A percentile compares a stretch with the other conserved stretches of the same genome.
Evolutionary conservation across 208 protist species (phyloP).

Genomic region (Crithidia fasciculata): DNA sequence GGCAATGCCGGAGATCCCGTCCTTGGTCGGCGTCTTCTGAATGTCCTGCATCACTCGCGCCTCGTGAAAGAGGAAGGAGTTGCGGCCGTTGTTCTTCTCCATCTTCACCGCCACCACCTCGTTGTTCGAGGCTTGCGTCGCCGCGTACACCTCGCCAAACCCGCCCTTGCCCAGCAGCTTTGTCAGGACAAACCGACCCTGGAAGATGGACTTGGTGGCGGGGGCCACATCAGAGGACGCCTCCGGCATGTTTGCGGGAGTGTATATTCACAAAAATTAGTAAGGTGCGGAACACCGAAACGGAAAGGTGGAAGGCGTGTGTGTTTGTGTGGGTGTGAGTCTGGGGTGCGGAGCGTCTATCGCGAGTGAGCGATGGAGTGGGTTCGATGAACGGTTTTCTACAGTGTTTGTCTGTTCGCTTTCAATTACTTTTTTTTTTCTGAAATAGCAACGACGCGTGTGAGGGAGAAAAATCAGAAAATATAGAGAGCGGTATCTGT

Average conservation of each 20-base stretch:
- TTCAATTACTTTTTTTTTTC: too few species aligned
- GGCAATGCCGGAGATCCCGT: conserved; percentile 91
- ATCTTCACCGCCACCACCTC: conserved; percentile 75
- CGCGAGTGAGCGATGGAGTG: too few species aligned
- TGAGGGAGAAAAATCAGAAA: too few species aligned
- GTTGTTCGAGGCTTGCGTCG: conserved; percentile 59
- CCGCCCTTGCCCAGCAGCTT: conserved; percentile 94
- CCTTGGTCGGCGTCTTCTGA: conserved; percentile 58
- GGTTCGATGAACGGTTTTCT: too few species aligned
- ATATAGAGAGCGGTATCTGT: too few species aligned
- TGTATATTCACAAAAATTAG: not conserved
- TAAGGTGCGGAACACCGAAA: not conserved
- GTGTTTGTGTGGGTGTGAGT: not conserved
- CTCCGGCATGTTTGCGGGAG: conserved; percentile 28
- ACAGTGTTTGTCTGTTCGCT: too few species aligned
- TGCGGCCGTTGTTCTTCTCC: conserved; percentile 83
- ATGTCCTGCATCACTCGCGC: conserved; percentile 92
- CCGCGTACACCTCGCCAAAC: conserved; percentile 98
- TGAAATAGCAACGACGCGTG: too few species aligned
- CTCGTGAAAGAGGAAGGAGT: conserved; percentile 98
- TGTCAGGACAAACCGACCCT: conserved; percentile 71
- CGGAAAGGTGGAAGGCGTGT: not conserved
- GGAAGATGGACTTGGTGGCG: conserved; percentile 57
- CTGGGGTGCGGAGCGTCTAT: too few species aligned
- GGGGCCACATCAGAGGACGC: conserved; percentile 18